A percentile compares a stretch with the other conserved stretches of the same genome.
phyloP scores from a whole-genome alignment of 345 rosid species.

The Isatis tinctoria region DNA sequence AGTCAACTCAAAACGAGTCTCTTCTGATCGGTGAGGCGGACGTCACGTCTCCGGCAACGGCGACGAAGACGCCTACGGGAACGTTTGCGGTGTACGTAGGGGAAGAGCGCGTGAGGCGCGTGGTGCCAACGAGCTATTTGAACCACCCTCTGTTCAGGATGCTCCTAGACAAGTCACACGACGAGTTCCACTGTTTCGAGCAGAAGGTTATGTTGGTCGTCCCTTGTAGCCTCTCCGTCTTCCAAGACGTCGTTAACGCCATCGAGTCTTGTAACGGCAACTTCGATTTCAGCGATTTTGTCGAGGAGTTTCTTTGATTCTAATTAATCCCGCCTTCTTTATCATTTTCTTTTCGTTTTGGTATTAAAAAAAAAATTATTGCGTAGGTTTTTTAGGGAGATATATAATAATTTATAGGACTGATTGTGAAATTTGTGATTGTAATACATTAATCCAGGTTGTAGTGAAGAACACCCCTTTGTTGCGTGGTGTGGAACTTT shows the following conservation, averaged over 20 bases:
- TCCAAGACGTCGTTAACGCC: constrained; percentile 67
- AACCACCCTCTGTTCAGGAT: constrained; percentile 81
- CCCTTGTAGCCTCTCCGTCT: constrained; percentile 69
- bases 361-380: not conserved
- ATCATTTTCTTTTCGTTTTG: not conserved
- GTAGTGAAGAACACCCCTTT: constrained; percentile 27
- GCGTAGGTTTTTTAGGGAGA: not conserved
- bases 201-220: constrained; percentile 59
- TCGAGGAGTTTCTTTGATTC: constrained; percentile 60
- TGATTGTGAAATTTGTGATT: constrained; percentile 15
- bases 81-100: constrained; percentile 80
- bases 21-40: constrained; percentile 40
- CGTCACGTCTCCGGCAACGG: constrained; percentile 12
- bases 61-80: constrained; percentile 53
- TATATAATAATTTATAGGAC: not conserved
- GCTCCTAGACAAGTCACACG: constrained; percentile 70
- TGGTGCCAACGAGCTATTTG: constrained; percentile 67
- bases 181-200: constrained; percentile 56
- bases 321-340: not conserved
- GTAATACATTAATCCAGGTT: not conserved
- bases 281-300: constrained; percentile 66
- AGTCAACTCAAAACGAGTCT: constrained; percentile 38
- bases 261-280: constrained; percentile 60
- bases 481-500: constrained; percentile 29
- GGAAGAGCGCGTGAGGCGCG: constrained; percentile 59